Evolutionary conservation across 495 filamentous ascomycete genomes (phyloP), one percentile per base, ranked within the genome.

Genomic region (Cercophora newfieldiana): DNA sequence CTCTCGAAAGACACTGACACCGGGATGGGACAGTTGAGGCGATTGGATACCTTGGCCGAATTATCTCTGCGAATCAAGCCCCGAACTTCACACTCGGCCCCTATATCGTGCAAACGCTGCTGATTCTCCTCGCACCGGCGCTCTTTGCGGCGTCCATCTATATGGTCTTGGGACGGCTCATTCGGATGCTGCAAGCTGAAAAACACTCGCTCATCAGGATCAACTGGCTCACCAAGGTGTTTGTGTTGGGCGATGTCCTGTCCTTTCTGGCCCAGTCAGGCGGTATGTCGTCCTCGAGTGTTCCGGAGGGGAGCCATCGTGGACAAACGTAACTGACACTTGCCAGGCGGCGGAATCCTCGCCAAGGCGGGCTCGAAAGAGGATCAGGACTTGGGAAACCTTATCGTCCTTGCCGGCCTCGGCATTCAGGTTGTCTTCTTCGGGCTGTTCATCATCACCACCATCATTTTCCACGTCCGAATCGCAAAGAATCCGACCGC

Each of bases 21-120:
- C 31, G n/a, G n/a, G 48, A 29, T 63, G 19, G 30, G 19, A 60
- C 26, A 87, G 84, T 87, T 74, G 86, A 90, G 71, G 67, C 82
- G 0, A 69, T 86, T 8, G 87, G 87, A n/a, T 89, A 89, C 67
- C 71, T 84, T 37, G 85, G 80, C 47, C 83, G 87, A 26, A 67
- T 78, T 7, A 64, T 85, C 8, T 71, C 75, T 16, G 75, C 78
- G 7, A 64, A 65, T 1, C 65, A 78, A 58, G 61, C 68, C 3
- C 73, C 74, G 16, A 56, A 76, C 28, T 78, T 65, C 64, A 73
- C 69, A 19, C 58, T 70, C 24, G 71, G 73, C 10, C 79, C 81
- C 0, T 88, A 83, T 66, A 33, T 71, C 50, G 54, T 69, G 3
- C 72, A 74, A 19, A 44, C 30, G 54, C 59, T 73, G 6, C 47